Conservation (phyloP, 2,329 filamentous ascomycete species). For the Exophiala oligosperma region DNA sequence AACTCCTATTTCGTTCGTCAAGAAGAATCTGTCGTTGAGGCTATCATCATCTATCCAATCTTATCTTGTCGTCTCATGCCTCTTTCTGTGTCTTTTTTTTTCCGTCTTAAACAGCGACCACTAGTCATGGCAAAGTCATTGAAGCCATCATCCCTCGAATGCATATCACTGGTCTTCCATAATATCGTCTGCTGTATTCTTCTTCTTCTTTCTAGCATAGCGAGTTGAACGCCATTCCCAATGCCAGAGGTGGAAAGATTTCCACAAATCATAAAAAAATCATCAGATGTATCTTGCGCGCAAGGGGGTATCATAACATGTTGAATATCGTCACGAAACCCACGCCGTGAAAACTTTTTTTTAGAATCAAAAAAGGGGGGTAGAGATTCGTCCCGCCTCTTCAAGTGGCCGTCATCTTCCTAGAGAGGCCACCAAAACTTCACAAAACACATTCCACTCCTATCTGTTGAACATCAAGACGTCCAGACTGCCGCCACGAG, state of each 20-base stretch:
- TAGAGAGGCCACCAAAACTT: no score
- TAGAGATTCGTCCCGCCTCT: no score
- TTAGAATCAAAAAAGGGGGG: not conserved
- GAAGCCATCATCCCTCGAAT: no score
- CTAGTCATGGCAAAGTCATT: no score
- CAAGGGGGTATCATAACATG: constrained; percentile 28
- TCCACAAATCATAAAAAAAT: constrained; percentile 6
- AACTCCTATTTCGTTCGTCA: no score
- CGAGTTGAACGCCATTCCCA: constrained; percentile 22
- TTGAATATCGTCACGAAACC: constrained; percentile 29
- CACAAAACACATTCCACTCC: constrained; percentile 8
- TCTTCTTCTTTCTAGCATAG: constrained; percentile 4
- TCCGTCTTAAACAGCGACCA: no score
- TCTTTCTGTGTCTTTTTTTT: no score
- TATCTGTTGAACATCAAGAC: not conserved
- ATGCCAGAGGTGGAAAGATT: not conserved
- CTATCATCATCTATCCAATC: no score
- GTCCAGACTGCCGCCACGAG: not conserved
- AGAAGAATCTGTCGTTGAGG: no score
- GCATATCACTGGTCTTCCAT: no score
- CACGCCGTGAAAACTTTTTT: constrained; percentile 16
- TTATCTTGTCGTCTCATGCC: no score
- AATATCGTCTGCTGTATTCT: not conserved
- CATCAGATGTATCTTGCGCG: constrained; percentile 17
- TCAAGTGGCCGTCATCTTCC: no score